Evolutionary conservation across 148 eudicot species (phyloP), one percentile per base, ranked within the genome.

Genomic region (Linanthus parryae): DNA sequence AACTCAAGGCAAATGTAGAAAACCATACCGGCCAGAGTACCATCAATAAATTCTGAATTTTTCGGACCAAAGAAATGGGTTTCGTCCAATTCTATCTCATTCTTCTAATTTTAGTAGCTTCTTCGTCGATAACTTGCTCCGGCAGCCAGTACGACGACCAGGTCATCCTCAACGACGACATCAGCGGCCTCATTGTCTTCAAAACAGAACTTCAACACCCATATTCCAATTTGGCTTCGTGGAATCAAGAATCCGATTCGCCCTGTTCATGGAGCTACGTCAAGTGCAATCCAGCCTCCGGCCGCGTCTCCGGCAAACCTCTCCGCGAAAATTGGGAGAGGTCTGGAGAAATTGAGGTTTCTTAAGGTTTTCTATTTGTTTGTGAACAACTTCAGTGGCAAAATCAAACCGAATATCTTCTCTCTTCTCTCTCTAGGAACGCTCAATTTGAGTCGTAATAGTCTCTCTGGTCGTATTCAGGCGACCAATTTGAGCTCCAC

Each of bases 161-260:
- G n/a, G n/a, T n/a, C n/a, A n/a, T n/a, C n/a, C 81, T 84, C 3
- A 79, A 84, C 63, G 96, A 92, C 62, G 99, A 92, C n/a, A 65
- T 92, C 19, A 65, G 88, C 12, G 99, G 96, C 42, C 88, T 92
- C 25, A 80, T 88, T 54, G 96, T 88, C 46, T 92, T 92, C 88
- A 92, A 84, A 64, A 61, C 99, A 14, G 77, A 67, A 48, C 62
- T 92, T 11, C 60, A 63, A 2, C 73, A 92, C 59, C 80, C 96
- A 2, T 31, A 3, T 28, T 63, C 58, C 4, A 4, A 67, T 66
- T 76, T 68, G 16, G 47, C 53, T n/a, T 81, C 96, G 15, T 92
- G 99, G 99, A 84, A 73, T 44, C 85, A 88, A 57, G 96, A 92
- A 51, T 91, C 84, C 44, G 27, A 63, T 23, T 84, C 99, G 14